Conservation (phyloP, 2,329 filamentous ascomycete species). For the Fusarium austroafricanum region DNA sequence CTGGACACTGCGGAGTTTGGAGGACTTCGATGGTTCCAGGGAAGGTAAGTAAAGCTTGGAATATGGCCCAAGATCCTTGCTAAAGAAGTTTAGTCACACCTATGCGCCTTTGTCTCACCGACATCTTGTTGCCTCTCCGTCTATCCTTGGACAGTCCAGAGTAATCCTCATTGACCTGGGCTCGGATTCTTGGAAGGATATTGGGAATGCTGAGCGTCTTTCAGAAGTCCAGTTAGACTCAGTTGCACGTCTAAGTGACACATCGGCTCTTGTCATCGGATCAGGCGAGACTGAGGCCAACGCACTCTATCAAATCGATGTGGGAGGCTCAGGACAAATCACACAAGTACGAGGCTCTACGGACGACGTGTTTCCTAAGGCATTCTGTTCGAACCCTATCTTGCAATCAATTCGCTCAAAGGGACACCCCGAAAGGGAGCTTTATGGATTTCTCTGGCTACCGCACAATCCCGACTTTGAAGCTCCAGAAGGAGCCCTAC, state of each 20-base stretch:
- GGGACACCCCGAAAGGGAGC: slow-evolving; percentile 44
- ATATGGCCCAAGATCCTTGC: rapidly evolving
- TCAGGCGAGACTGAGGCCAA: slow-evolving; percentile 48
- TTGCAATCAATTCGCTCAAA: slow-evolving; percentile 50
- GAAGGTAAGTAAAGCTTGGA: slow-evolving; percentile 46
- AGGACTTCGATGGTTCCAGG: slow-evolving; percentile 48
- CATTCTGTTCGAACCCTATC: slow-evolving; percentile 52
- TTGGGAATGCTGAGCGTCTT: slow-evolving; percentile 48
- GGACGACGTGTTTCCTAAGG: slow-evolving; percentile 46
- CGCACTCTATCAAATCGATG: slow-evolving; percentile 52
- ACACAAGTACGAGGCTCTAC: slow-evolving; percentile 51
- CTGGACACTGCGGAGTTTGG: slow-evolving; percentile 58
- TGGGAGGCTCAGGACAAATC: slow-evolving; percentile 40
- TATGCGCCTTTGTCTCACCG: slow-evolving; percentile 53
- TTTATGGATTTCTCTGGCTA: slow-evolving; percentile 62
- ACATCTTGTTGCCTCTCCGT: slow-evolving; percentile 51
- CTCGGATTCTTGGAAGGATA: slow-evolving; percentile 45
- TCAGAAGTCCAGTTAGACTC: slow-evolving; percentile 51
- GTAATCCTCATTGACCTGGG: slow-evolving; percentile 55
- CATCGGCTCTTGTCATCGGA: slow-evolving; percentile 54
- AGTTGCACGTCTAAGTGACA: slow-evolving; percentile 51
- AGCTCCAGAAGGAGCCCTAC: slow-evolving; percentile 53
- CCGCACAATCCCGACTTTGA: slow-evolving; percentile 60
- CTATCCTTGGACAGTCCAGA: slow-evolving; percentile 49
- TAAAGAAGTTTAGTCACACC: slow-evolving; percentile 49